Base-by-base conservation (phyloP, 495 filamentous ascomycete genomes). In the Podospora comata region DNA sequence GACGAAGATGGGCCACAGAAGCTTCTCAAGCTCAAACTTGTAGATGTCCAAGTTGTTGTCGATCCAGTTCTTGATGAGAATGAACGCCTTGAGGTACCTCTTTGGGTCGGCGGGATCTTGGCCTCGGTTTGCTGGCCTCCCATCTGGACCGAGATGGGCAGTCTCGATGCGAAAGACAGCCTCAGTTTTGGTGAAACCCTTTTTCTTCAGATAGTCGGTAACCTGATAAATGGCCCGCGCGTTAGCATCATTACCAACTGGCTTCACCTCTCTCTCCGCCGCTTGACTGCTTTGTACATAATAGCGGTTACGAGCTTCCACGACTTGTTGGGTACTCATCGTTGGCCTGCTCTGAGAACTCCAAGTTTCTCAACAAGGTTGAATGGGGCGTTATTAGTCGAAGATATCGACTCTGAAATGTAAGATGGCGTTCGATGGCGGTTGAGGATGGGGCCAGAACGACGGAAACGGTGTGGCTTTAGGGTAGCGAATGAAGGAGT, bases 191-290 rank as follows among this genome's bases (percentile, higher is more conserved):
- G 85, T 92, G 77, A 97, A 99, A 1, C 95, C 95, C 74, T 97
- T 97, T 79, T 99, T 99, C 61, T 90, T 87, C 15, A 99, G 82
- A 77, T 99, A 99, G 72, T 99, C 95, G 23, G 97, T 95, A 39
- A 99, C 93, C 93, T 96, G 67, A 34, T 0, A 26, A 27, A 48
- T 44, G 1, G n/a, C 15, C 18, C 2, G 2, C 0, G 2, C 1
- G 65, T 69, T 27, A 72, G 67, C 7, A 27, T 28, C 13, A 65
- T 34, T 4, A n/a, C 34, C 34, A 59, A 48, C 6, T 5, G 20
- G 23, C 58, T 44, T 13, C 18, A 48, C 19, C 27, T 54, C 55
- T 16, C 26, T 28, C 48, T 26, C 20, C 30, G 30, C 5, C 23
- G 32, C 13, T 16, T 48, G 15, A 48, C 15, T 48, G 39, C 39